Evolutionary conservation across 208 protist species (phyloP).

Genomic region (Wallacemonas sp.): DNA sequence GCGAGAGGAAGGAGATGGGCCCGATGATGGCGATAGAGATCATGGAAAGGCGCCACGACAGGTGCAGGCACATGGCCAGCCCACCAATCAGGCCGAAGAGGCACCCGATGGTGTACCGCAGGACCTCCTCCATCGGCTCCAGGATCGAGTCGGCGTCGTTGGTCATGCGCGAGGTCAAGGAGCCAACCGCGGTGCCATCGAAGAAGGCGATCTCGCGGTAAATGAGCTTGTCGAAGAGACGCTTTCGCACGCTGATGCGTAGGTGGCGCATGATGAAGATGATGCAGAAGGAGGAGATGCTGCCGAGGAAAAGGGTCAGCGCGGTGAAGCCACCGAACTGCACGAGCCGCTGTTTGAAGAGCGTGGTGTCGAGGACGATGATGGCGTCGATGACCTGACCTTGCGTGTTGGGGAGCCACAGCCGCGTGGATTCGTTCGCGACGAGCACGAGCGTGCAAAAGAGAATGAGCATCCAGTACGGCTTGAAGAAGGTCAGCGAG

Average conservation of each 20-base stretch:
- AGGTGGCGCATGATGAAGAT: conserved; percentile 1
- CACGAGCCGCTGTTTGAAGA: not conserved
- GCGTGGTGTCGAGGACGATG: not conserved
- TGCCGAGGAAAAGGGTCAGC: conserved; percentile 3
- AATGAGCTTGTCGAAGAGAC: conserved; percentile 2
- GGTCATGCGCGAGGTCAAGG: conserved; percentile 17
- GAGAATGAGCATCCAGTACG: not conserved
- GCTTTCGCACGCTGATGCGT: not conserved
- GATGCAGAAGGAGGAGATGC: conserved; percentile 9
- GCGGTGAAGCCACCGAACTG: not conserved
- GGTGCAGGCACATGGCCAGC: conserved; percentile 5
- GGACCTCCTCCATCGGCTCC: conserved; percentile 9
- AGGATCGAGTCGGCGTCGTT: conserved; percentile 15
- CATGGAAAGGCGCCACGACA: conserved; percentile 12
- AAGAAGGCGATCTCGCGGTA: conserved; percentile 15
- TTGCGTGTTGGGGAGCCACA: conserved; percentile 6
- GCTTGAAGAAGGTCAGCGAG: conserved; percentile 8
- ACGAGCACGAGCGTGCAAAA: not conserved
- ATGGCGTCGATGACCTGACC: conserved; percentile 12
- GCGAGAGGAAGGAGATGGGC: conserved; percentile 10
- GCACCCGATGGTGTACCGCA: not conserved
- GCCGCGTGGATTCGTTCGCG: not conserved
- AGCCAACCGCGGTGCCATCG: conserved; percentile 7
- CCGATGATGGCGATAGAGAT: conserved; percentile 13
- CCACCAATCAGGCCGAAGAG: conserved; percentile 14